phyloP scores from a whole-genome alignment of 345 rosid genomes.

The Populus nigra region DNA sequence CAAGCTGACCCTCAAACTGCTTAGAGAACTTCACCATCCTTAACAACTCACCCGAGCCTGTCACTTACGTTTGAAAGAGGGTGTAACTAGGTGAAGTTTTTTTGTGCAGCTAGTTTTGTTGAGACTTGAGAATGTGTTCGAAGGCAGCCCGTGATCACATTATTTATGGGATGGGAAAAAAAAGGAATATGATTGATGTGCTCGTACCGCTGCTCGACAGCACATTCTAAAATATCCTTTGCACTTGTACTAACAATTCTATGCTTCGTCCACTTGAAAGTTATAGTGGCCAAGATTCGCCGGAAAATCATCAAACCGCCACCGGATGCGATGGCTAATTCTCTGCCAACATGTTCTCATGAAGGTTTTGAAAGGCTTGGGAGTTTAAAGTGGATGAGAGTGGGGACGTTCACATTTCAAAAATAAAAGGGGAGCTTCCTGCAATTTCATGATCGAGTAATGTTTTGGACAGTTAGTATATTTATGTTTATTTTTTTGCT shows the following conservation, averaged over 20 bases:
- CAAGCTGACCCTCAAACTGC: constrained; percentile 89
- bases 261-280: constrained; percentile 64
- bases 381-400: constrained; percentile 23
- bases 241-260: constrained; percentile 26
- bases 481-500: no score
- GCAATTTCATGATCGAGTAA: no score
- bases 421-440: neutral
- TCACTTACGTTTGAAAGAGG: neutral
- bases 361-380: constrained; percentile 15
- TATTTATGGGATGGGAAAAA: constrained; percentile 44
- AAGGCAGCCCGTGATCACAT: constrained; percentile 29
- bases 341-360: constrained; percentile 18
- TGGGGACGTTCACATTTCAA: constrained; percentile 1
- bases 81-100: neutral
- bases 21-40: constrained; percentile 84
- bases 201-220: constrained; percentile 4
- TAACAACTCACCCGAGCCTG: neutral
- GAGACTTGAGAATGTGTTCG: constrained; percentile 39
- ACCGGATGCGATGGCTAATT: constrained; percentile 16
- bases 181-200: constrained; percentile 2
- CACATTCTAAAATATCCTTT: constrained; percentile 22
- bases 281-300: constrained; percentile 31
- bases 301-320: constrained; percentile 32
- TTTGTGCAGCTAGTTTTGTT: neutral
- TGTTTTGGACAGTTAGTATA: no score